Conservation (phyloP, 2,329 filamentous ascomycete genomes). For the Geosmithia flava region DNA sequence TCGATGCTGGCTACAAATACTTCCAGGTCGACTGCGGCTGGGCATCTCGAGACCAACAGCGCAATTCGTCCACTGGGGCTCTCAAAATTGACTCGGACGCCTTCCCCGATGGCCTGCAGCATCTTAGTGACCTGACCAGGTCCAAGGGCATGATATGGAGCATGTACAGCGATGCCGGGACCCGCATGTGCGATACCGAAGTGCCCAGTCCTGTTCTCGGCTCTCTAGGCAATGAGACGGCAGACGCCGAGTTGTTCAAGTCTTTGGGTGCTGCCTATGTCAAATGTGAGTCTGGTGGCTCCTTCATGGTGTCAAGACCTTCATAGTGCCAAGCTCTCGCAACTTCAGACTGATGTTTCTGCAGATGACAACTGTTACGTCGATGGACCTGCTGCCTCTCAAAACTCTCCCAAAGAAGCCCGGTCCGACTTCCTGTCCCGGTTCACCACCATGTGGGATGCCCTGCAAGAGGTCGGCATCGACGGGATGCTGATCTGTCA, state of each 20-base stretch:
- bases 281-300: not conserved
- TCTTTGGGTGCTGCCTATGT: not conserved
- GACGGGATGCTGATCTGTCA: not conserved
- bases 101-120: not conserved
- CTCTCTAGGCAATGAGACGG: not conserved
- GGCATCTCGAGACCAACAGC: not conserved
- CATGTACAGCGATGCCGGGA: not conserved
- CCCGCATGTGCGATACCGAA: not conserved
- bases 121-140: not conserved
- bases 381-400: not conserved
- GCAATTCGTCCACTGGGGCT: not conserved
- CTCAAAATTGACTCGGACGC: not conserved
- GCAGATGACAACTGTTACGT: not conserved
- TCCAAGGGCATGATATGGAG: not conserved
- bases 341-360: not conserved
- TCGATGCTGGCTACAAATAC: not conserved
- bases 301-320: no score
- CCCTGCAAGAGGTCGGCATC: not conserved
- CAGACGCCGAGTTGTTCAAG: not conserved
- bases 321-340: not conserved
- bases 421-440: not conserved
- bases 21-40: not conserved
- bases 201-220: not conserved
- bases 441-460: not conserved
- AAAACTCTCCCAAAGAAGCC: not conserved